Base-by-base conservation (phyloP, 768 basidiomycete genomes). In the Boletus tylopilopsis region DNA sequence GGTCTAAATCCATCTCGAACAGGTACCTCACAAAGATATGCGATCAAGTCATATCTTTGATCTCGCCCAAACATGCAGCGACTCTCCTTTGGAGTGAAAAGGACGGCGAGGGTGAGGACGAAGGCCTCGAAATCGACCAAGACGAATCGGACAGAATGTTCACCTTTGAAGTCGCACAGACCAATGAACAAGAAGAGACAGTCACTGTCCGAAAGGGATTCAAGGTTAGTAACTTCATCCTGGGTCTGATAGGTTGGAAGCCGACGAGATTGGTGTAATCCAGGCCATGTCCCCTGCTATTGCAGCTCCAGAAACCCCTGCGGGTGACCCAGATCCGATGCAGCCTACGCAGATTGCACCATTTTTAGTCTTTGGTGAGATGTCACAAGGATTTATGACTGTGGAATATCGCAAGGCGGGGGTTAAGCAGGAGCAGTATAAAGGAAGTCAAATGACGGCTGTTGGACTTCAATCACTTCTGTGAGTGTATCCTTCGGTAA, bases 11-110 rank as follows among this genome's bases (percentile, higher is more conserved):
- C 4, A 18, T 40, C 0, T 35, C 12, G 16, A 5, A 9, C 30
- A 84, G 83, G 41, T 84, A 85, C 54, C 73, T 84, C 12, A 80
- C 73, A 2, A 81, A 81, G 63, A 70, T 84, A 33, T 67, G 75
- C 16, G 81, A 85, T 53, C 83, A 84, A 60, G 59, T 78, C 2
- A 58, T 76, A 1, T 76, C 75, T 23, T 58, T 84, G 29, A 61
- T 84, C 18, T 80, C 81, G 5, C 58, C 73, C 0, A 72, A 75
- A 13, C 76, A 83, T 39, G 68, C 76, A 0, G 53, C 64, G 32
- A 60, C 71, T 3, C 66, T 84, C 40, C 59, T 80, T 4, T 82
- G 75, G 75, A 64, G 57, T 12, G 68, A 74, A 1, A 68, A 73
- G 2, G 50, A 57, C 6, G 62, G 60, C 0, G 61, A 72, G 5